Evolutionary conservation across 78 protist genomes (phyloP).

Genomic region (Dictyostelium capitatum): DNA sequence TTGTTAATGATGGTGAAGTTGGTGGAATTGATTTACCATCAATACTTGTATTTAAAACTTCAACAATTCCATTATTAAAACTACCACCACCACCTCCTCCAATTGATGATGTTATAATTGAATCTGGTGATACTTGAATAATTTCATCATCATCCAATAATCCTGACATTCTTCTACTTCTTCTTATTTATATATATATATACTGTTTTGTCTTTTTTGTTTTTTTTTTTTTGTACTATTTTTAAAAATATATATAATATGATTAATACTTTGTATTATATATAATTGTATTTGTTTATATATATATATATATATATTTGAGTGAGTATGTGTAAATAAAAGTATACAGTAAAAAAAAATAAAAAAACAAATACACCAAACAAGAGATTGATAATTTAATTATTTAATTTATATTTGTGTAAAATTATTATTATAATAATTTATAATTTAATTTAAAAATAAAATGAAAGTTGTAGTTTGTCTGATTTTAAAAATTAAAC

Average conservation of each 20-base stretch:
- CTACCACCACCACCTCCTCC: not conserved
- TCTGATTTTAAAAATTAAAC: not conserved
- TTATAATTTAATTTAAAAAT: too few relatives aligned
- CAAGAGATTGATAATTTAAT: not conserved
- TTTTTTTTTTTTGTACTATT: not conserved
- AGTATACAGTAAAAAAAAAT: not conserved
- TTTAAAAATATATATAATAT: too few relatives aligned
- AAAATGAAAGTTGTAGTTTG: not conserved
- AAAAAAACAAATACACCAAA: too few relatives aligned
- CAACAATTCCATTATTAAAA: not conserved
- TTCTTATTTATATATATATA: not conserved
- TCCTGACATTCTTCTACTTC: not conserved
- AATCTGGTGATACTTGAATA: conserved; percentile 16
- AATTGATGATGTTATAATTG: conserved; percentile 25
- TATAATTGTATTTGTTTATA: too few relatives aligned
- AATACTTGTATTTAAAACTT: not conserved
- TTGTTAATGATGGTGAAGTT: not conserved
- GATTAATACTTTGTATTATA: too few relatives aligned
- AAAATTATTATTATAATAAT: too few relatives aligned
- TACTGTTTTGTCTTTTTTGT: not conserved
- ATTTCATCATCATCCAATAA: conserved; percentile 53
- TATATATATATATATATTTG: too few relatives aligned
- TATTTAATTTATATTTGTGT: too few relatives aligned
- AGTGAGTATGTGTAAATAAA: not conserved
- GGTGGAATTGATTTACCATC: not conserved